A percentile compares a stretch with the other conserved stretches of the same genome.
These are phyloP conservation scores for Dictyostelium brefeldianum DNA, from an alignment of 78 protist genomes.

Conservation along the genomic window DNA sequence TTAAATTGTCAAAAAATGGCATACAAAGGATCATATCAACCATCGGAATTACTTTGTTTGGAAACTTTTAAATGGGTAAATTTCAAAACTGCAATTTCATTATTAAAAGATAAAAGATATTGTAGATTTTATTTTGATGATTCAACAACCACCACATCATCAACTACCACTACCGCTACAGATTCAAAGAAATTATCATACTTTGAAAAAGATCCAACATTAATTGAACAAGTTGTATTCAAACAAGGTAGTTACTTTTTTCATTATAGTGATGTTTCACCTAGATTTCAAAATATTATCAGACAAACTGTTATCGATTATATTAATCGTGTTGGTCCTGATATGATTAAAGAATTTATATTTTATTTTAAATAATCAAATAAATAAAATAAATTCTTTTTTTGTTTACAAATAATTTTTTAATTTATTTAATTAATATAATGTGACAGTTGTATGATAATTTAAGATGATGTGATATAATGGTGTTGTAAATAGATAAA, in stretches of 20 bases:
- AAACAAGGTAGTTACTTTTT: not conserved
- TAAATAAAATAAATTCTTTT: not conserved
- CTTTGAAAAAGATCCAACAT: not conserved
- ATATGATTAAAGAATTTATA: slow-evolving; percentile 1
- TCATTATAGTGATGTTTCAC: not conserved
- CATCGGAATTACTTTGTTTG: slow-evolving; percentile 76
- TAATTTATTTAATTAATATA: too few relatives aligned
- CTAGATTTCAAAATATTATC: not conserved
- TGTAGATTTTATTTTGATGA: slow-evolving; percentile 20
- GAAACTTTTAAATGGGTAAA: slow-evolving; percentile 45
- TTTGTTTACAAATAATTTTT: too few relatives aligned
- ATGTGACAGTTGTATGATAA: too few relatives aligned
- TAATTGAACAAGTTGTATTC: not conserved
- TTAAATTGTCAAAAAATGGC: slow-evolving; percentile 88
- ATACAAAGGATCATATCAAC: slow-evolving; percentile 26
- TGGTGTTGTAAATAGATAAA: too few relatives aligned
- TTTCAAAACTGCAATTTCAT: slow-evolving; percentile 18
- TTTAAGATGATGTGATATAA: too few relatives aligned
- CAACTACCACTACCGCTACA: too few relatives aligned
- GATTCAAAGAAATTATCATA: not conserved
- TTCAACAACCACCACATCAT: too few relatives aligned
- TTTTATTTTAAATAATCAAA: not conserved
- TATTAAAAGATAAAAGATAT: slow-evolving; percentile 8
- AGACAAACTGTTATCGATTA: not conserved
- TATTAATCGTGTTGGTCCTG: not conserved